These are phyloP conservation scores for Verticillium albo-atrum DNA, from an alignment of 2,329 filamentous ascomycete species.

Conservation along the genomic window DNA sequence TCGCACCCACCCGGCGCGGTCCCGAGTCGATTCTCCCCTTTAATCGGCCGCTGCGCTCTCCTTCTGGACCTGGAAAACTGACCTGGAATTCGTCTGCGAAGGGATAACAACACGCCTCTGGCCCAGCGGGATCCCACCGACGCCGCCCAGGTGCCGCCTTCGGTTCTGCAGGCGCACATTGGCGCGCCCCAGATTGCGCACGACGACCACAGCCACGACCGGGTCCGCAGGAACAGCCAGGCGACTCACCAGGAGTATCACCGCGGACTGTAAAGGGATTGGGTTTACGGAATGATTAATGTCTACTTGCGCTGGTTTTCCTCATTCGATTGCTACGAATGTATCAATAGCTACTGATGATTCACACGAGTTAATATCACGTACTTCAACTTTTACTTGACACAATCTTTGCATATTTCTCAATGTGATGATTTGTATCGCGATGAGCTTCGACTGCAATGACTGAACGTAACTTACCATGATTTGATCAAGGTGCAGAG, in stretches of 20 bases:
- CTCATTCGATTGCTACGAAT: background rate
- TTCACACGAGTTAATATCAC: background rate
- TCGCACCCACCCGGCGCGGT: background rate
- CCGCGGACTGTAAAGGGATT: conserved; percentile 34
- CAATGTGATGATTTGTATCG: too few relatives aligned
- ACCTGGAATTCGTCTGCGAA: conserved; percentile 4
- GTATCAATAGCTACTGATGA: conserved; percentile 3
- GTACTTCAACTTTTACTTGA: too few relatives aligned
- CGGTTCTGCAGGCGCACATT: conserved; percentile 41
- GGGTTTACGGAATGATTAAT: conserved; percentile 2
- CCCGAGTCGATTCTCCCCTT: background rate
- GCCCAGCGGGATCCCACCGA: conserved; percentile 44
- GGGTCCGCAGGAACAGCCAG: conserved; percentile 39
- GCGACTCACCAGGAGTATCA: conserved; percentile 43
- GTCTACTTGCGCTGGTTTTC: background rate
- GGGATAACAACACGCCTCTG: conserved; percentile 7
- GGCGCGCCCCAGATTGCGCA: conserved; percentile 43
- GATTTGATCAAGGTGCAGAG: too few relatives aligned
- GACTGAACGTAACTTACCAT: too few relatives aligned
- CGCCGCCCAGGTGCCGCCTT: conserved; percentile 54
- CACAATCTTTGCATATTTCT: background rate
- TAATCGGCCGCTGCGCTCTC: background rate
- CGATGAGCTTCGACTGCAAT: too few relatives aligned
- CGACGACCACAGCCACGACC: conserved; percentile 36
- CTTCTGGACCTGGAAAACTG: conserved; percentile 4